These are phyloP conservation scores for Cenchrus americanus DNA, from an alignment of 176 grass and related monocot genomes.

Conservation along the genomic window DNA sequence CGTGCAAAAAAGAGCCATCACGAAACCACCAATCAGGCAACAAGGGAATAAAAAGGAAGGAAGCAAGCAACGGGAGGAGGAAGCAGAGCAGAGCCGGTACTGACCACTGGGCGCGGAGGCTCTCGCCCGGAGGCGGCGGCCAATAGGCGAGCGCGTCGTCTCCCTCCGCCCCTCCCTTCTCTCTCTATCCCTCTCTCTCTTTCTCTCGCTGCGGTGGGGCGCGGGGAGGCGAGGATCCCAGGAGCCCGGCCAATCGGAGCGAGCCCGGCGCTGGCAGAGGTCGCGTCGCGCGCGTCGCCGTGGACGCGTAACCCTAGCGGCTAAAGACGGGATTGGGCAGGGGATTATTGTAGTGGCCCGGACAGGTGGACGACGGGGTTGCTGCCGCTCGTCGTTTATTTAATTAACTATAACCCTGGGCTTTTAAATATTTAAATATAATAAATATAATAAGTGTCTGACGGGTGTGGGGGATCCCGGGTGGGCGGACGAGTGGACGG, in stretches of 20 bases:
- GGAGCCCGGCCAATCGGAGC: constrained; percentile 41
- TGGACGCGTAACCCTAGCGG: constrained; percentile 29
- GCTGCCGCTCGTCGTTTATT: not conserved
- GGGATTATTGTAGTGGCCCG: constrained; percentile 19
- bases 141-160: constrained; percentile 37
- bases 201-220: not conserved
- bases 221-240: constrained; percentile 15
- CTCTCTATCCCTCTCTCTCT: not conserved
- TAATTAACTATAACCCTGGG: too few species aligned
- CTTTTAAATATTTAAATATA: not conserved
- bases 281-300: constrained; percentile 5
- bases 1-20: not conserved
- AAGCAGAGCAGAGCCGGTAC: not conserved
- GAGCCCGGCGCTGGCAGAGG: not conserved
- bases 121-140: constrained; percentile 32
- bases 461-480: not conserved
- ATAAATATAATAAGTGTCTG: not conserved
- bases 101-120: constrained; percentile 45
- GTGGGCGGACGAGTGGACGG: not conserved
- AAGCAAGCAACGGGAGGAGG: not conserved
- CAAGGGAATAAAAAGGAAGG: not conserved
- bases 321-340: constrained; percentile 25
- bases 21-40: constrained; percentile 34
- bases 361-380: constrained; percentile 6
- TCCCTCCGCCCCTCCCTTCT: not conserved